phyloP scores from a whole-genome alignment of 495 filamentous ascomycete species.

The Oidiodendron maius region DNA sequence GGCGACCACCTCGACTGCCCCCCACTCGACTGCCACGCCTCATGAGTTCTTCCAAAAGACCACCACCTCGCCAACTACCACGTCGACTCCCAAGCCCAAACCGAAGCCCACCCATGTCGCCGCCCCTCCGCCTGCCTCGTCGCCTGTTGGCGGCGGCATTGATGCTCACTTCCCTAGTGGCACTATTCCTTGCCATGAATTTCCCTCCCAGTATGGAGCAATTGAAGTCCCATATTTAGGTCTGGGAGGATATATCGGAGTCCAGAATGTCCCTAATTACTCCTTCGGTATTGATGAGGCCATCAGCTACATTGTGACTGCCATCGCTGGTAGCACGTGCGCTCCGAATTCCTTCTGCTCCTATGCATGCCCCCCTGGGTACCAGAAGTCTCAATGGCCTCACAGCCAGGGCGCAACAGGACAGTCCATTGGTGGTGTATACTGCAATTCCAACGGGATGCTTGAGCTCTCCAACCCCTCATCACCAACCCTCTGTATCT shows the following conservation, averaged over 20 bases:
- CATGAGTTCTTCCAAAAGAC: conserved; percentile 14
- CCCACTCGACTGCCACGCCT: conserved; percentile 33
- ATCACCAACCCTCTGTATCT: conserved; percentile 68
- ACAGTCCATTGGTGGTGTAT: conserved; percentile 84
- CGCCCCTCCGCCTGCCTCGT: neutral
- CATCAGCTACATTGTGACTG: conserved; percentile 54
- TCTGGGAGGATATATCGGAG: conserved; percentile 72
- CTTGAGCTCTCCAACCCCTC: conserved; percentile 67
- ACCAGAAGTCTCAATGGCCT: conserved; percentile 94
- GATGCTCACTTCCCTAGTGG: conserved; percentile 73
- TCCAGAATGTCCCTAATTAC: conserved; percentile 52
- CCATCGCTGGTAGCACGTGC: conserved; percentile 58
- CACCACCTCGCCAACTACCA: neutral
- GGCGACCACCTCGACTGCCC: conserved; percentile 20
- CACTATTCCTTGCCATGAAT: conserved; percentile 58
- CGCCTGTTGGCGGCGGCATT: conserved; percentile 36
- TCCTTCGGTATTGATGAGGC: conserved; percentile 21
- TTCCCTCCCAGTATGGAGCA: conserved; percentile 83
- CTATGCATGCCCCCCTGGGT: conserved; percentile 87
- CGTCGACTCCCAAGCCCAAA: neutral
- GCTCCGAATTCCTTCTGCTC: conserved; percentile 69
- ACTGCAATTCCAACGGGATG: conserved; percentile 69
- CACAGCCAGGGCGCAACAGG: conserved; percentile 68
- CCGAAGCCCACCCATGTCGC: conserved; percentile 3
- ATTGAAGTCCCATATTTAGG: conserved; percentile 61